Base-by-base conservation (phyloP, 2,329 filamentous ascomycete species). In the Chrysosphaeria jannelii region DNA sequence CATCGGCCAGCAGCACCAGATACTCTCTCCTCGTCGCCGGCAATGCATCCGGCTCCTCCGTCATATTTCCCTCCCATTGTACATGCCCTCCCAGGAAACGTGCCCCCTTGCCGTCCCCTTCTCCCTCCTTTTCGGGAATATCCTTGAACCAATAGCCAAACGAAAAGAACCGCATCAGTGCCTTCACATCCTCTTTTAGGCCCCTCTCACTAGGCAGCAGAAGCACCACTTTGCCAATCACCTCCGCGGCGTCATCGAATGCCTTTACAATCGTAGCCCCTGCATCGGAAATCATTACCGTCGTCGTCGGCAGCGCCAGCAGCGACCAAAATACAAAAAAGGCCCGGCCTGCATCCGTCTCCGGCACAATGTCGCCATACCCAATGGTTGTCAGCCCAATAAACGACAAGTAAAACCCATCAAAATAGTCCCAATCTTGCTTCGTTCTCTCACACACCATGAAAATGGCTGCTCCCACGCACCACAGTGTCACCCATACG, bases 241-340 rank as follows among this genome's bases (percentile, higher is more conserved):
- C 43, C 13, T 65, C 43, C 0, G 59, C 66, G 4, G 46, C 38
- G 25, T 66, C 56, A 8, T 50, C 46, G 25, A 67, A 41, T 4
- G 46, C 42, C 33, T 58, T 62, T 21, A 90, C 66, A 11, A 90
- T 57, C 0, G 79, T 91, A 35, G 88, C 70, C 13, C 71, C 72
- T 28, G 85, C 70, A 32, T 79, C 71, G 8, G 64, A 69, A 30
- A 88, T 71, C 8, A 91, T 54, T 10, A 89, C 66, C 0, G 79
- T 89, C 57, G 79, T 79, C 3, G 72, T 79, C 0, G 79, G 79
- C 3, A 90, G 53, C 0, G 78, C 76, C 13, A 90, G 54, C 2
- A 91, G 42, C 9, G 67, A 74, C 79, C 79, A 91, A 26, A 90
- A 66, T n/a, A 91, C 72, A 35, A 89, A 91, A 39, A 90, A 89